A percentile compares a stretch with the other conserved stretches of the same genome.
Evolutionary conservation across 1,284 basidiomycete genomes (phyloP).

Genomic region (Leccinum griseonigrum): DNA sequence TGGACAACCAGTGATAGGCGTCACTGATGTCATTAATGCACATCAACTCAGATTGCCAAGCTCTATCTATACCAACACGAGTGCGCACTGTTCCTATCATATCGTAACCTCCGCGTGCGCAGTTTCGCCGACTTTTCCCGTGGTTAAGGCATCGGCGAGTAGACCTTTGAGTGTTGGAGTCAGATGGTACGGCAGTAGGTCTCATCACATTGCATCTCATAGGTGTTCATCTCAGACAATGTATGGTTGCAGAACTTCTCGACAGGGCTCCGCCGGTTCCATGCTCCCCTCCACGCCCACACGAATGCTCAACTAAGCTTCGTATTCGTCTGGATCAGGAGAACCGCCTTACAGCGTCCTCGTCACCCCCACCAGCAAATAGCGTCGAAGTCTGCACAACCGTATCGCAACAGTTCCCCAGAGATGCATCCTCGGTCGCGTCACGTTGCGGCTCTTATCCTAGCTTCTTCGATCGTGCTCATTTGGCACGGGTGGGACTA

Average conservation of each 20-base stretch:
- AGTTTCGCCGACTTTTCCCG: constrained; percentile 86
- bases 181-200: constrained; percentile 92
- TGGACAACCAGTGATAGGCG: neutral
- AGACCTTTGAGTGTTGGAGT: constrained; percentile 96
- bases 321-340: constrained; percentile 36
- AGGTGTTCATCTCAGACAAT: constrained; percentile 51
- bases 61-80: constrained; percentile 88
- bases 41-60: constrained; percentile 67
- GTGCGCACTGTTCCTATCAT: constrained; percentile 70
- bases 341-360: constrained; percentile 63
- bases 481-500: constrained; percentile 76
- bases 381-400: constrained; percentile 65
- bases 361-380: constrained; percentile 63
- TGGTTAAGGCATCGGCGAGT: constrained; percentile 96
- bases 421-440: constrained; percentile 41
- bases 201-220: neutral
- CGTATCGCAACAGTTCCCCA: constrained; percentile 51
- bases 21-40: neutral
- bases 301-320: neutral
- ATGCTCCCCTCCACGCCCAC: constrained; percentile 41
- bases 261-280: constrained; percentile 69
- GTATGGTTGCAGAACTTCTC: constrained; percentile 51
- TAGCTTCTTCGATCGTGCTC: neutral
- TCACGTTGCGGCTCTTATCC: constrained; percentile 44
- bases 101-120: constrained; percentile 82